A percentile compares a stretch with the other conserved stretches of the same genome.
Conservation (phyloP, 805 yeast species). For the Maudiozyma saulgeensis region DNA sequence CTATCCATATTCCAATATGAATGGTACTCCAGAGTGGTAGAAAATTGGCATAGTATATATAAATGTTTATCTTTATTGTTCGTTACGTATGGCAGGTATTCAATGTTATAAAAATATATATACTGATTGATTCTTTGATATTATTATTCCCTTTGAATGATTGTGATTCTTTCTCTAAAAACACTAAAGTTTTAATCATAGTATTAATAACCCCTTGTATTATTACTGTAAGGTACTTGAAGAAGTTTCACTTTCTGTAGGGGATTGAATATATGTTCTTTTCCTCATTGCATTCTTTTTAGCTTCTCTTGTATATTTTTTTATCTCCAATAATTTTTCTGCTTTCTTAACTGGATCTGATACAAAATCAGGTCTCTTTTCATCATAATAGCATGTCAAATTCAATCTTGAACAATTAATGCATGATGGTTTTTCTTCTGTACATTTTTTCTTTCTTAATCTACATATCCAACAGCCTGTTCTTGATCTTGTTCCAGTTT, state of each 20-base stretch:
- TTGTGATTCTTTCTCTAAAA: neutral
- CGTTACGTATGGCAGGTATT: too few species aligned
- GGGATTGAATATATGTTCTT: conserved; percentile 1
- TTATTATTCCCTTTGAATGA: neutral
- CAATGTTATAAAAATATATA: too few species aligned
- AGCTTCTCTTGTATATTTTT: conserved; percentile 35
- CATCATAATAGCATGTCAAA: conserved; percentile 46
- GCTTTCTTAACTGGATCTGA: conserved; percentile 33
- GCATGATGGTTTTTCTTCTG: conserved; percentile 56
- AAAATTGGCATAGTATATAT: neutral
- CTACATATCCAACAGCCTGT: conserved; percentile 77
- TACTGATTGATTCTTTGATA: neutral
- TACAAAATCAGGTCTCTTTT: conserved; percentile 47
- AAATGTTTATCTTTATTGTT: neutral
- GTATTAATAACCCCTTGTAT: neutral
- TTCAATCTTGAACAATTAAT: conserved; percentile 47
- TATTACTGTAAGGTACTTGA: neutral
- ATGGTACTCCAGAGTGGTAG: neutral
- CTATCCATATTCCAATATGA: neutral
- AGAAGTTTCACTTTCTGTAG: neutral
- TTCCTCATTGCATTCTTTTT: conserved; percentile 32
- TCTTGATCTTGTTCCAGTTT: conserved; percentile 34
- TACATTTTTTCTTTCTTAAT: conserved; percentile 61
- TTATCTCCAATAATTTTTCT: conserved; percentile 42
- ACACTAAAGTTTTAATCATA: too few species aligned